These are phyloP conservation scores for Aegilops bicornis DNA, from an alignment of 176 grass and related monocot species.

Conservation along the genomic window DNA sequence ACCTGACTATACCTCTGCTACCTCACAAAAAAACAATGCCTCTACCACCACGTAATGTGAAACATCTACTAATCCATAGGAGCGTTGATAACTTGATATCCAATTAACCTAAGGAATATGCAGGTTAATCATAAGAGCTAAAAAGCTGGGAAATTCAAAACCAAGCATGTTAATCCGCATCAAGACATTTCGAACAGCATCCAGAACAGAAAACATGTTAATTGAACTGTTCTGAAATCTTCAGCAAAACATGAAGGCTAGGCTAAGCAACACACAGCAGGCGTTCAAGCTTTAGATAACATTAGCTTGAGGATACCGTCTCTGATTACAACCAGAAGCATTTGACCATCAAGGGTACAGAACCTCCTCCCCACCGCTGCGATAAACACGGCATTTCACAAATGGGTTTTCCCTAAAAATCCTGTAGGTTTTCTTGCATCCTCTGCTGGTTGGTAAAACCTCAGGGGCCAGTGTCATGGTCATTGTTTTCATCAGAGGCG, in stretches of 20 bases:
- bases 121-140: background rate
- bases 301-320: background rate
- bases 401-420: constrained; percentile 4
- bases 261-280: too few species aligned
- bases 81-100: too few species aligned
- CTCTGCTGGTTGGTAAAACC: too few species aligned
- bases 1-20: too few species aligned
- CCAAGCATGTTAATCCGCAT: too few species aligned
- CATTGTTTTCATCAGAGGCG: constrained; percentile 9
- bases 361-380: background rate
- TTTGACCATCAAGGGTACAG: background rate
- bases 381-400: background rate
- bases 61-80: too few species aligned
- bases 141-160: background rate
- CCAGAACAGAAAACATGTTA: background rate
- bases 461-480: background rate
- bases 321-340: background rate
- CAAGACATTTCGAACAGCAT: too few species aligned
- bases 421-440: background rate
- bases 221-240: background rate
- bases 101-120: background rate
- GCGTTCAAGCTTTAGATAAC: background rate
- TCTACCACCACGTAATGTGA: background rate
- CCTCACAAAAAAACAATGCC: too few species aligned
- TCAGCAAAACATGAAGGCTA: background rate